A percentile compares a stretch with the other conserved stretches of the same genome.
Evolutionary conservation across 2,329 filamentous ascomycete genomes (phyloP).

Genomic region (Xylaria sp.): DNA sequence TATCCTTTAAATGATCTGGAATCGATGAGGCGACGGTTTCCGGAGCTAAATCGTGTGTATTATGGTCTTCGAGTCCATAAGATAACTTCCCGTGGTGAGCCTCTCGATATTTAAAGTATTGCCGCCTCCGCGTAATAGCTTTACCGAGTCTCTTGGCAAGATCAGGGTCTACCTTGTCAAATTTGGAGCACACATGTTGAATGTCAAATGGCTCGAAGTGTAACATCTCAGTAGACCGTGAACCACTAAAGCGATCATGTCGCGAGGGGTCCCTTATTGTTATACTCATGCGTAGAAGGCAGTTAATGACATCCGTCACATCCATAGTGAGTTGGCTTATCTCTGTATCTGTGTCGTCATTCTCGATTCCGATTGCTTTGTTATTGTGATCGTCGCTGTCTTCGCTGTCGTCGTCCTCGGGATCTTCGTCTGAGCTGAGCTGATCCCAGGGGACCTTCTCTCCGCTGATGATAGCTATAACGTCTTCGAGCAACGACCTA

Average conservation of each 20-base stretch:
- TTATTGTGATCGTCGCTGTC: no score
- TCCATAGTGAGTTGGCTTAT: background rate
- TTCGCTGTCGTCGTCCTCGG: background rate
- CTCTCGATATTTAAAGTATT: conserved; percentile 24
- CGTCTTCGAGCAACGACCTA: background rate
- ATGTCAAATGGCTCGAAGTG: background rate
- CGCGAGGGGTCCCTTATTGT: background rate
- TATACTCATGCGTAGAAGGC: background rate
- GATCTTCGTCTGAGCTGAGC: background rate
- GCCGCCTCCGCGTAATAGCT: conserved; percentile 16
- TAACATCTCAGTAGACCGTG: no score
- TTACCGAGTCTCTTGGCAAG: conserved; percentile 12
- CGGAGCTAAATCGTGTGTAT: background rate
- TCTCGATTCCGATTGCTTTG: no score
- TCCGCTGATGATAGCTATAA: background rate
- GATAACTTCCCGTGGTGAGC: conserved; percentile 10
- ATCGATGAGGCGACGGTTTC: conserved; percentile 22
- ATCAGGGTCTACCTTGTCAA: background rate
- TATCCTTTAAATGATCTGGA: background rate
- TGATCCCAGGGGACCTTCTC: background rate
- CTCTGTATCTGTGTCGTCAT: no score
- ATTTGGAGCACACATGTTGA: background rate
- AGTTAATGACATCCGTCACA: background rate
- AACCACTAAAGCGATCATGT: background rate
- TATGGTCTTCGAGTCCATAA: background rate